phyloP scores from a whole-genome alignment of 306 rosid species.

The Amphicarpaea edgeworthii region DNA sequence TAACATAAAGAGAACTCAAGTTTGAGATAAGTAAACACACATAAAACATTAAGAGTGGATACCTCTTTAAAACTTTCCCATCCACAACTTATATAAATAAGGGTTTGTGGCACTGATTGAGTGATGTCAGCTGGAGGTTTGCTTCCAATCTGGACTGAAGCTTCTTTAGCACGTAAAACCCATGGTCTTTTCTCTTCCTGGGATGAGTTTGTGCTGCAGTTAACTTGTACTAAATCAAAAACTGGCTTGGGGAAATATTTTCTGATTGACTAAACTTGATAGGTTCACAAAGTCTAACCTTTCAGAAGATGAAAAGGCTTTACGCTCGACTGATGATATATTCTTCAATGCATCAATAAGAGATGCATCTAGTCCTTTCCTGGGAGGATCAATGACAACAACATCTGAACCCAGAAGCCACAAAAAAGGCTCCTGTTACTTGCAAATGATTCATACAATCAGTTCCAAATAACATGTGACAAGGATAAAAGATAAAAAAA shows the following conservation, averaged over 20 bases:
- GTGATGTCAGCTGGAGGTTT: slow-evolving; percentile 52
- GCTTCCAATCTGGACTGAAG: slow-evolving; percentile 73
- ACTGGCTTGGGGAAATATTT: slow-evolving; percentile 40
- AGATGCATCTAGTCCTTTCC: slow-evolving; percentile 88
- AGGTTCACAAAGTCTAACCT: slow-evolving; percentile 60
- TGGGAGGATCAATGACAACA: slow-evolving; percentile 92
- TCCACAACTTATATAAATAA: slow-evolving; percentile 96
- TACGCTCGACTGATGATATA: slow-evolving; percentile 66
- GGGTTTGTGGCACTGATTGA: slow-evolving; percentile 77
- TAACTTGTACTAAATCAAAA: slow-evolving; percentile 46
- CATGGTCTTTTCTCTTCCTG: slow-evolving; percentile 97
- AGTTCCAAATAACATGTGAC: slow-evolving; percentile 41
- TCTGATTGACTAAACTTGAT: slow-evolving; percentile 32
- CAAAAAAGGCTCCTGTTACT: slow-evolving; percentile 82
- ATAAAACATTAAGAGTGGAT: slow-evolving; percentile 30
- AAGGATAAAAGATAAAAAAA: slow-evolving; percentile 27
- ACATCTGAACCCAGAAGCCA: slow-evolving; percentile 94
- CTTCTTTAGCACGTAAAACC: slow-evolving; percentile 92
- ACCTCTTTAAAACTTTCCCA: slow-evolving; percentile 99
- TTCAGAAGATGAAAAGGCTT: slow-evolving; percentile 59
- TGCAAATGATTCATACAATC: slow-evolving; percentile 43
- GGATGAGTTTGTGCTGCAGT: slow-evolving; percentile 63
- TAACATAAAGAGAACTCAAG: slow-evolving; percentile 35
- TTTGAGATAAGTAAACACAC: slow-evolving; percentile 27
- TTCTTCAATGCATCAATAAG: slow-evolving; percentile 69